Base-by-base conservation (phyloP, 2,329 filamentous ascomycete species). In the Aureobasidium sp. region DNA sequence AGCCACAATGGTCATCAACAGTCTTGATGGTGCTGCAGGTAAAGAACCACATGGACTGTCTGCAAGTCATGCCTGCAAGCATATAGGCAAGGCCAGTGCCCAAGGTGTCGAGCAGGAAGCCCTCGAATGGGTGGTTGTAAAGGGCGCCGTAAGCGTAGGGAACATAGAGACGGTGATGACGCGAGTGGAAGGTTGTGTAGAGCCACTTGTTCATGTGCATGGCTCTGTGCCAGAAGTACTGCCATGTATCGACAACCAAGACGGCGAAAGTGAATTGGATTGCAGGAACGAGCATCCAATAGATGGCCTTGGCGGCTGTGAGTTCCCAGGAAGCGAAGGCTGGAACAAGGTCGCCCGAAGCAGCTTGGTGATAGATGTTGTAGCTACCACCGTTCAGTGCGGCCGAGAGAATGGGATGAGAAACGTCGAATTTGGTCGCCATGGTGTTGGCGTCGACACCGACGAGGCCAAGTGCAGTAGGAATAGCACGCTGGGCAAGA, bases 201-300 rank as follows among this genome's bases (percentile, higher is more conserved):
- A 98, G 79, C 87, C 88, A 97, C 70, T 88, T 90, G 74, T 97
- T 96, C 75, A 93, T 78, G 72, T 98, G 93, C 93, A 98, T 98
- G 55, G 86, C 80, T 34, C 93, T 88, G 71, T 98, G 93, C 63
- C 91, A 79, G 72, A 96, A 95, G 73, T 98, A 98, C 68, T 98
- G 91, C 93, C 93, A 98, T 39, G 90, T 93, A 71, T 98, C 93
- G 61, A 97, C 80, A 59, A 94, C 76, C 59, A 81, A 72, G 56
- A 91, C 79, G 21, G 84, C 93, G 45, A 87, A 64, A 55, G 80
- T 72, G 65, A 95, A 87, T 68, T 97, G 91, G 44, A 91, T 53
- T 3, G 74, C 78, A 0, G 93, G 93, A 57, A 97, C 78, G 34
- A 84, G 66, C 57, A 83, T 72, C 77, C 87, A 86, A 74, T 97